A percentile compares a stretch with the other conserved stretches of the same genome.
Evolutionary conservation across 768 basidiomycete species (phyloP).

Genomic region (Pisolithus tinctorius): DNA sequence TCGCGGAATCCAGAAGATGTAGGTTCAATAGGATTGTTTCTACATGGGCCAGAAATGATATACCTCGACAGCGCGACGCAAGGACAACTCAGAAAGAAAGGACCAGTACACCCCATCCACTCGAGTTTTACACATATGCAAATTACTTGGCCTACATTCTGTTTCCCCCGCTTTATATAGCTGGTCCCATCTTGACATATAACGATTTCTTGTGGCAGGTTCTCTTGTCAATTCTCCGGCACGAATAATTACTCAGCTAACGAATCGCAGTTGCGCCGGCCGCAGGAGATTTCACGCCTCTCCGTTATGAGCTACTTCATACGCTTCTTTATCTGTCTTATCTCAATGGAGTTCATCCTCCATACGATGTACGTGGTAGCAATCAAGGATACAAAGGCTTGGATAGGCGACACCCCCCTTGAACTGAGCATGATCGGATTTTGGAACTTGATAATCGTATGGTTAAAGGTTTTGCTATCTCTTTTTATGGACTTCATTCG

Average conservation of each 20-base stretch:
- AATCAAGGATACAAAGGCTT: conserved; percentile 84
- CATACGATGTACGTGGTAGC: conserved; percentile 97
- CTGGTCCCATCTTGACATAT: conserved; percentile 93
- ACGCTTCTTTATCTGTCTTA: conserved; percentile 63
- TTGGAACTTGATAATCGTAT: conserved; percentile 94
- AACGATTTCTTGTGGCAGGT: conserved; percentile 96
- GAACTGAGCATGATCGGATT: conserved; percentile 91
- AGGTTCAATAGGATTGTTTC: conserved; percentile 9
- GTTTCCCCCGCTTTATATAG: conserved; percentile 92
- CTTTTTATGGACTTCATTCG: neutral
- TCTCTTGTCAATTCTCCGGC: conserved; percentile 11
- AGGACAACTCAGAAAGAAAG: conserved; percentile 55
- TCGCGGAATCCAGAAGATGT: conserved; percentile 37
- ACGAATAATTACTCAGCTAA: neutral
- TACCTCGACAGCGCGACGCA: conserved; percentile 19
- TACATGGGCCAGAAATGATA: conserved; percentile 4
- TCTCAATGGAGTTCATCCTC: conserved; percentile 86
- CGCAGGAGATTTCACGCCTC: conserved; percentile 36
- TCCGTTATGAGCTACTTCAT: conserved; percentile 48
- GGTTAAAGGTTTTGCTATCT: conserved; percentile 72
- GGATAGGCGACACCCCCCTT: conserved; percentile 70
- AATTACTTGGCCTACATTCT: conserved; percentile 83
- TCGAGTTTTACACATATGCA: conserved; percentile 53
- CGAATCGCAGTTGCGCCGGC: conserved; percentile 50
- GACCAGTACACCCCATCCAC: conserved; percentile 45